Base-by-base conservation (phyloP, 2,329 filamentous ascomycete species). In the Gnomoniopsis smithogilvyi region DNA sequence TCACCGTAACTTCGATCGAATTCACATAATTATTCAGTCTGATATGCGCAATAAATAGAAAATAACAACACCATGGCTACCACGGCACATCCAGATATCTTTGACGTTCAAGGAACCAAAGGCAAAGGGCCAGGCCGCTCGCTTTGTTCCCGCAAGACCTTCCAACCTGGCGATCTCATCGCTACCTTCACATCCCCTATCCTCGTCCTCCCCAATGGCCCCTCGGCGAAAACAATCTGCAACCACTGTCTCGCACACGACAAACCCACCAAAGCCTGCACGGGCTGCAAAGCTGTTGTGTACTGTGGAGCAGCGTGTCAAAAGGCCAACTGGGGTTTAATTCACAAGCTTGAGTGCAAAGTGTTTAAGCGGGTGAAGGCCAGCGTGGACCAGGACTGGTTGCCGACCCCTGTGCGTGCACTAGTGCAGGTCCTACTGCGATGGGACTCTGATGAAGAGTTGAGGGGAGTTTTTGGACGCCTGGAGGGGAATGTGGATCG, bases 281-380 rank as follows among this genome's bases (percentile, higher is more conserved):
- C 78, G 0, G 78, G 74, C 51, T 88, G 85, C 72, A 77, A 73
- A 30, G 73, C 78, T 1, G 76, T 77, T 3, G 76, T 73, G 26
- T 88, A 88, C 74, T 88, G 85, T 72, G 73, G 74, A 53, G 58
- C 72, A 8, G 63, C 67, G 6, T 88, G 85, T 70, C 85, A 88
- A 70, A 72, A 73, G 24, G 72, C 76, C 2, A 78, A 82, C 67
- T 87, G 85, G 84, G 69, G 69, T 8, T 67, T 69, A 1, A 73
- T 76, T 45, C 85, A 88, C 71, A 75, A 77, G 64, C 70, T 70
- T 49, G 85, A 88, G 72, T 88, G 85, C 73, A 70, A 70, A 30
- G 69, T 74, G 34, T 73, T 80, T 61, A 65, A 68, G 63, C 75
- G 73, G 51, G 74, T 79, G 21, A 67, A 49, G 63, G 64, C 60